Evolutionary conservation across 495 filamentous ascomycete genomes (phyloP).

Genomic region (Tirmania nivea): DNA sequence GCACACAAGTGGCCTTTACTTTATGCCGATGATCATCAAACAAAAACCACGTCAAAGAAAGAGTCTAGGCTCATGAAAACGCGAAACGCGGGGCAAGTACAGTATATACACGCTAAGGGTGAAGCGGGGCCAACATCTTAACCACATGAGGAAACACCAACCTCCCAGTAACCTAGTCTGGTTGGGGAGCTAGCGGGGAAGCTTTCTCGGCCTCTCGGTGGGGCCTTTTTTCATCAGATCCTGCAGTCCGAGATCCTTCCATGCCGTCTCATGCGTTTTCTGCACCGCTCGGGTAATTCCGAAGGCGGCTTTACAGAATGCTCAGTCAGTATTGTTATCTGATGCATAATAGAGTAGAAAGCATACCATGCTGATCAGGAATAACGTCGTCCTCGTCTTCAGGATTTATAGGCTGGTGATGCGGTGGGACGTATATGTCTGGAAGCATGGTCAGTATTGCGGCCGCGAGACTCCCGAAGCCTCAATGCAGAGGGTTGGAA

Average conservation of each 20-base stretch:
- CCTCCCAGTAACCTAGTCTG: no score
- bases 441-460: not conserved
- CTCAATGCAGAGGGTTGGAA: not conserved
- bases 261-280: slow-evolving; percentile 45
- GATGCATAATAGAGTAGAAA: not conserved
- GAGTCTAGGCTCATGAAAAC: no score
- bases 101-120: no score
- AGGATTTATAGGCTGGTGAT: slow-evolving; percentile 81
- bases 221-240: slow-evolving; percentile 17
- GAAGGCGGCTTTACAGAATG: slow-evolving; percentile 46
- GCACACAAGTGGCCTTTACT: no score
- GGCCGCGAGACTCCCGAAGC: not conserved
- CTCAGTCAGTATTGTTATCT: not conserved
- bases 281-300: slow-evolving; percentile 76
- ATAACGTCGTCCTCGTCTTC: slow-evolving; percentile 98
- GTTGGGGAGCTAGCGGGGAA: not conserved
- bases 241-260: slow-evolving; percentile 67
- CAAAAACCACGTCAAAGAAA: no score
- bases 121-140: no score
- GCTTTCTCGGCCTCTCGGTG: not conserved
- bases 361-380: slow-evolving; percentile 57
- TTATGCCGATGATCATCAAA: no score
- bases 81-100: no score
- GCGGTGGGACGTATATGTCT: slow-evolving; percentile 73
- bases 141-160: no score